A percentile compares a stretch with the other conserved stretches of the same genome.
Evolutionary conservation across 1,284 basidiomycete species (phyloP).

Genomic region (Trichosporon faecale): DNA sequence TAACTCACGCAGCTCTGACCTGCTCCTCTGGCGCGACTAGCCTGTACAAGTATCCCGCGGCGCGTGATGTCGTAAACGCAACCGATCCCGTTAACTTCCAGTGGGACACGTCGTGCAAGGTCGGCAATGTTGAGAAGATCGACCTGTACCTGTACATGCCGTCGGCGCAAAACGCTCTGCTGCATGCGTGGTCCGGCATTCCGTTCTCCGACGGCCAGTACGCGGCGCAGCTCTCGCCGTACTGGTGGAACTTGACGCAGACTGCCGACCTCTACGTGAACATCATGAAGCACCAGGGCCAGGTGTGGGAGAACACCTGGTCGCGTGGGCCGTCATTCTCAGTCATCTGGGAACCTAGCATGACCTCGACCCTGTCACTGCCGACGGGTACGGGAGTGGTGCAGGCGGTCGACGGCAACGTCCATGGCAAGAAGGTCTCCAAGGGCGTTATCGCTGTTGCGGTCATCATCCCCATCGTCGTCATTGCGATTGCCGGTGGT

Average conservation of each 20-base stretch:
- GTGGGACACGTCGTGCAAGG: slow-evolving; percentile 63
- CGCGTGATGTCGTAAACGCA: slow-evolving; percentile 58
- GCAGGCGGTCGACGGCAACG: slow-evolving; percentile 41
- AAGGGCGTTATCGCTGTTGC: slow-evolving; percentile 73
- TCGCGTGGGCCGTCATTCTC: slow-evolving; percentile 71
- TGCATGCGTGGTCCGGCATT: slow-evolving; percentile 66
- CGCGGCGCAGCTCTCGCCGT: slow-evolving; percentile 59
- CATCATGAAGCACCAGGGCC: slow-evolving; percentile 61
- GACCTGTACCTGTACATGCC: slow-evolving; percentile 75
- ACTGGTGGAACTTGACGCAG: slow-evolving; percentile 72
- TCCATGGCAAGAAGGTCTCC: slow-evolving; percentile 51
- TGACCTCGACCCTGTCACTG: slow-evolving; percentile 43
- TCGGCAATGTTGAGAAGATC: slow-evolving; percentile 57
- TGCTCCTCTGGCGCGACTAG: slow-evolving; percentile 17
- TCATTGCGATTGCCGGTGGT: slow-evolving; percentile 57
- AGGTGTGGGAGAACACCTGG: slow-evolving; percentile 57
- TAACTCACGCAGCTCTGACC: background rate
- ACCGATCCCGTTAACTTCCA: slow-evolving; percentile 61
- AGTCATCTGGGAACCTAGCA: slow-evolving; percentile 39
- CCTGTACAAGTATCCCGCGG: slow-evolving; percentile 66
- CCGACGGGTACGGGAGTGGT: slow-evolving; percentile 36
- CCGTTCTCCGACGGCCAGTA: slow-evolving; percentile 60
- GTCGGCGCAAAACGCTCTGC: slow-evolving; percentile 51
- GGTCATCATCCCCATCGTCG: slow-evolving; percentile 65
- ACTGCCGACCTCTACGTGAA: slow-evolving; percentile 62